Base-by-base conservation (phyloP, 2,329 filamentous ascomycete genomes). In the Colletotrichum musae region DNA sequence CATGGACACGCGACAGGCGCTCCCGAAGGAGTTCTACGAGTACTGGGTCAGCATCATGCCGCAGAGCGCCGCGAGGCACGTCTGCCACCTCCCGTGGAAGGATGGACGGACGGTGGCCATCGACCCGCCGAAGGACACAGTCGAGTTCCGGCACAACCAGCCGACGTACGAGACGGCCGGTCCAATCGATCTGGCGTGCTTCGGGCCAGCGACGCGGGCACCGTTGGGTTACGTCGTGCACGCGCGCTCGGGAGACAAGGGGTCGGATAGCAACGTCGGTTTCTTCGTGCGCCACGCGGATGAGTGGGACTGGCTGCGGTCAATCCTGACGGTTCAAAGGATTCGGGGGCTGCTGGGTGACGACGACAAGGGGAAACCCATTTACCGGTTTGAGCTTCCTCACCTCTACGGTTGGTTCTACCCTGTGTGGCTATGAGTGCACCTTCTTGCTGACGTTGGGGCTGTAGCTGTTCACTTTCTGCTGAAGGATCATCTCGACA, bases 361-460 rank as follows among this genome's bases (percentile, higher is more conserved):
- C 32, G 80, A 83, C 73, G 77, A 81, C 64, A 75, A 75, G 28
- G 74, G 74, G 1, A 74, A 79, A 60, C 74, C 77, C 24, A 78
- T 86, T 47, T 84, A 85, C 56, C 77, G 84, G 0, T 83, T 84
- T 36, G 84, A 86, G 74, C 75, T 86, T 26, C 79, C 83, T 6
- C 57, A 65, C 26, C 59, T 62, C 6, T 47, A 51, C 47, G 66
- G 63, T 71, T 5, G 56, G 70, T 59, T 5, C n/a, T 26, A 6
- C n/a, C 24, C 12, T 13, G 6, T 5, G 18, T 24, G 18, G n/a
- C 16, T 18, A 9, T 21, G 47, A 6, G 18, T 9, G 47, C n/a
- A 13, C 18, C 6, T 21, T 2, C 21, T 21, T 24, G 39, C 59
- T 62, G 41, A 62, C 39, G 21, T 43, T 1, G 21, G 5, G 7